A percentile compares a stretch with the other conserved stretches of the same genome.
Evolutionary conservation across 768 basidiomycete genomes (phyloP).

Genomic region (Boletus rufocinnamomeus): DNA sequence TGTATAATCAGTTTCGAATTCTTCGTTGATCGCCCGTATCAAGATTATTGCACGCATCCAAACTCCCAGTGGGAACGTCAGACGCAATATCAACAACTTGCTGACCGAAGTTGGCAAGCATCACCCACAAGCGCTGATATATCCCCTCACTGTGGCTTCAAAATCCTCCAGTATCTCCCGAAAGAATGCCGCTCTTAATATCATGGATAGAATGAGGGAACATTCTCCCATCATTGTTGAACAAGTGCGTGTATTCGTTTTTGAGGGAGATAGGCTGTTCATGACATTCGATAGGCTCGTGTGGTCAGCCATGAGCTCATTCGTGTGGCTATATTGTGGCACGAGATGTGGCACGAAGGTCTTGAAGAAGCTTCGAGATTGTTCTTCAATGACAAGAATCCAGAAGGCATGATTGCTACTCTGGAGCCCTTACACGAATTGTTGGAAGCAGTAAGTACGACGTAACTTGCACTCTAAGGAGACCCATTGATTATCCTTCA

Average conservation of each 20-base stretch:
- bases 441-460: slow-evolving; percentile 72
- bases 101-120: slow-evolving; percentile 92
- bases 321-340: slow-evolving; percentile 97
- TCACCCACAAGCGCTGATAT: slow-evolving; percentile 97
- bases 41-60: slow-evolving; percentile 99
- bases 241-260: slow-evolving; percentile 53
- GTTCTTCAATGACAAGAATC: slow-evolving; percentile 96
- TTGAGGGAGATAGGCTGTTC: not conserved
- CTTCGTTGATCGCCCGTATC: not conserved
- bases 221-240: slow-evolving; percentile 86
- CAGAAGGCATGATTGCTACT: slow-evolving; percentile 94
- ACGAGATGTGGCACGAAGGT: slow-evolving; percentile 98
- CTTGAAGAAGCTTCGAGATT: slow-evolving; percentile 95
- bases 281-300: slow-evolving; percentile 53
- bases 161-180: slow-evolving; percentile 88
- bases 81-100: slow-evolving; percentile 85
- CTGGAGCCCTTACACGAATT: slow-evolving; percentile 92
- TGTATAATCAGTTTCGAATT: not conserved
- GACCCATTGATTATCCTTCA: slow-evolving; percentile 33
- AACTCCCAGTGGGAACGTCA: slow-evolving; percentile 84
- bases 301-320: slow-evolving; percentile 94
- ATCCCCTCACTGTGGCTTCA: slow-evolving; percentile 93
- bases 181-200: slow-evolving; percentile 76
- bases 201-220: slow-evolving; percentile 93
- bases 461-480: not conserved